Conservation (phyloP, 768 basidiomycete species). For the Cantharellus cinnabarinus region DNA sequence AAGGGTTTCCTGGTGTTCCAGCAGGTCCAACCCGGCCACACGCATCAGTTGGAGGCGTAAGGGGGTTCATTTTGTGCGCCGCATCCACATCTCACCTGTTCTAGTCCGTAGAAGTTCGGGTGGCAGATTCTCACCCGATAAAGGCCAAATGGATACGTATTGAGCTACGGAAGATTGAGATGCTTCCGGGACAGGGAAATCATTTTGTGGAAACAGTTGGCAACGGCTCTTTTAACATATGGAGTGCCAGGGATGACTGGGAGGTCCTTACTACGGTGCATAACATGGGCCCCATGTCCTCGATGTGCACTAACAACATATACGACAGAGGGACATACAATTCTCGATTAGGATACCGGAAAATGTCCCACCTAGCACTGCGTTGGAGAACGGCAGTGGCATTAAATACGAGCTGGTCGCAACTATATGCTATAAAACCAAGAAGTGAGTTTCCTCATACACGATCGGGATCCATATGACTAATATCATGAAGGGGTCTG, state of each 20-base stretch:
- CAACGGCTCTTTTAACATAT: conserved; percentile 60
- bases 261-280: conserved; percentile 43
- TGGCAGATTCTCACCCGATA: conserved; percentile 41
- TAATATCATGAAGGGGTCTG: conserved; percentile 33
- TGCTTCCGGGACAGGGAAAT: conserved; percentile 44
- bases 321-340: conserved; percentile 55
- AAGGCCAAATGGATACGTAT: conserved; percentile 87
- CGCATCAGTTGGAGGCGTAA: conserved; percentile 68
- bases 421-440: conserved; percentile 66
- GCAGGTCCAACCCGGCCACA: conserved; percentile 58
- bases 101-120: conserved; percentile 72
- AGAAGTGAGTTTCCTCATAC: conserved; percentile 33
- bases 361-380: conserved; percentile 70
- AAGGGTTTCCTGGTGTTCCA: conserved; percentile 76
- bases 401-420: conserved; percentile 83
- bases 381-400: conserved; percentile 60
- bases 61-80: conserved; percentile 16
- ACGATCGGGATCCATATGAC: not conserved
- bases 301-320: not conserved
- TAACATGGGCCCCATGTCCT: not conserved
- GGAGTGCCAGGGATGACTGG: conserved; percentile 64
- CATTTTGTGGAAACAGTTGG: conserved; percentile 68
- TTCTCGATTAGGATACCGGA: conserved; percentile 87
- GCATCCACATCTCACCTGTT: conserved; percentile 5
- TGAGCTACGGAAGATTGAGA: conserved; percentile 81